Evolutionary conservation across 164 flowering plant genomes (phyloP), one percentile per base, ranked within the genome.

Genomic region (Stephania yunnanensis): DNA sequence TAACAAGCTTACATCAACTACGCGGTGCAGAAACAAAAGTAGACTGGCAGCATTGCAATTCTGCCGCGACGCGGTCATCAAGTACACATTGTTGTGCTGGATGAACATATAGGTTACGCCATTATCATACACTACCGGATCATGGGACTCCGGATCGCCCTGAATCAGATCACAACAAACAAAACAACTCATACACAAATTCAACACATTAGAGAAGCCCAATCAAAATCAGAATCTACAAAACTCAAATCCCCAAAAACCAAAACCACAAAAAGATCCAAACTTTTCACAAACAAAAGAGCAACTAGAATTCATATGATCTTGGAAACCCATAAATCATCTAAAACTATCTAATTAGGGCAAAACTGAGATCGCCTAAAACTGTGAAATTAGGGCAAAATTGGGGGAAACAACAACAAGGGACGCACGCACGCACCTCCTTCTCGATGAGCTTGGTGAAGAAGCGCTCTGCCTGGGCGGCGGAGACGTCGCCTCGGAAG

Each of bases 1-100:
- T 50, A 61, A 61, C n/a, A 3, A 61, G 25, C 98, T 91, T 87
- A 94, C 99, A 87, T 91, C 97, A 80, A 92, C 97, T 36, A 92
- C 83, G 5, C 98, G 92, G 82, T 96, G 99, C 48, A 96, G 91
- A 84, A 95, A 95, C 52, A 87, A 86, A 71, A 93, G 88, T 80
- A 88, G 87, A 82, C 98, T 91, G 13, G 99, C 97, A n/a, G 97
- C 99, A 83, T 95, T 95, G 80, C 97, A 92, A 79, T 95, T 95
- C 86, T 95, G 99, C 83, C 99, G 84, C 2, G 99, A 75, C 20
- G 98, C 99, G 0, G 80, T 84, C 97, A 95, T 94, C 78, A 95
- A 75, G 84, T 89, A 95, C 42, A 95, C 90, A 82, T 95, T 95
- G 81, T 81, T 93, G 80, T 95, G 97, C 75, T 93, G 98, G 77